phyloP scores from a whole-genome alignment of 1,284 basidiomycete genomes.

The Erythrobasidium hasegawianum region DNA sequence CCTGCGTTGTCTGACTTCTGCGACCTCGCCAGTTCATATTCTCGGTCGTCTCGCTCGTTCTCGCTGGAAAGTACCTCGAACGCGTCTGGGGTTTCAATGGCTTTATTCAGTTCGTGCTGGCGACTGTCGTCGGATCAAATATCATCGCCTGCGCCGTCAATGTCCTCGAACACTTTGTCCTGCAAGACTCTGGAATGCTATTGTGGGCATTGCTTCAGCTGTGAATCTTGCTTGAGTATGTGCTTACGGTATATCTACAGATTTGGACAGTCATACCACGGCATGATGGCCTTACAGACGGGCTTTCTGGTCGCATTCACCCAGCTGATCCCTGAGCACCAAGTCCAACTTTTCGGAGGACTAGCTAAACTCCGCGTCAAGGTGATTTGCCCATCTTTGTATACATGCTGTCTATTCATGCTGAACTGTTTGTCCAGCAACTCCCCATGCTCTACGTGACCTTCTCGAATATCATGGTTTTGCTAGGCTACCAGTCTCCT shows the following conservation, averaged over 20 bases:
- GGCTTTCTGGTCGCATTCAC: slow-evolving; percentile 92
- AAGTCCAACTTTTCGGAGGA: slow-evolving; percentile 80
- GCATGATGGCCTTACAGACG: slow-evolving; percentile 85
- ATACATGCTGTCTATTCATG: neutral
- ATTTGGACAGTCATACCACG: slow-evolving; percentile 82
- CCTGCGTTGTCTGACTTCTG: too few relatives aligned
- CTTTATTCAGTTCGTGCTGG: slow-evolving; percentile 75
- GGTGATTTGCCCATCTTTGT: slow-evolving; percentile 54
- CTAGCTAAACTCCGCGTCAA: slow-evolving; percentile 82
- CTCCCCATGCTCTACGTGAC: slow-evolving; percentile 92
- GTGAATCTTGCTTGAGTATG: too few relatives aligned
- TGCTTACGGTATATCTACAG: too few relatives aligned
- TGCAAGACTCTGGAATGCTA: slow-evolving; percentile 64
- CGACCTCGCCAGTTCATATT: slow-evolving; percentile 61
- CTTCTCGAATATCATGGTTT: slow-evolving; percentile 79
- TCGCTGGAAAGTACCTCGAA: slow-evolving; percentile 84
- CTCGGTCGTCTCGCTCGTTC: slow-evolving; percentile 71
- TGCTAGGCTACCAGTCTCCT: slow-evolving; percentile 85
- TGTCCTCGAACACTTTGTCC: slow-evolving; percentile 69
- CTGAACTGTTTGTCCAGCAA: slow-evolving; percentile 59
- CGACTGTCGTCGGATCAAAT: slow-evolving; percentile 76
- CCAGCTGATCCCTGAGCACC: slow-evolving; percentile 94
- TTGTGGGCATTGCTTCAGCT: slow-evolving; percentile 63
- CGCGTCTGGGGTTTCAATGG: slow-evolving; percentile 86
- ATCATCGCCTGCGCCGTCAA: slow-evolving; percentile 78